These are phyloP conservation scores for Cupressus sempervirens DNA, from an alignment of 75 land plant genomes.

Conservation along the genomic window DNA sequence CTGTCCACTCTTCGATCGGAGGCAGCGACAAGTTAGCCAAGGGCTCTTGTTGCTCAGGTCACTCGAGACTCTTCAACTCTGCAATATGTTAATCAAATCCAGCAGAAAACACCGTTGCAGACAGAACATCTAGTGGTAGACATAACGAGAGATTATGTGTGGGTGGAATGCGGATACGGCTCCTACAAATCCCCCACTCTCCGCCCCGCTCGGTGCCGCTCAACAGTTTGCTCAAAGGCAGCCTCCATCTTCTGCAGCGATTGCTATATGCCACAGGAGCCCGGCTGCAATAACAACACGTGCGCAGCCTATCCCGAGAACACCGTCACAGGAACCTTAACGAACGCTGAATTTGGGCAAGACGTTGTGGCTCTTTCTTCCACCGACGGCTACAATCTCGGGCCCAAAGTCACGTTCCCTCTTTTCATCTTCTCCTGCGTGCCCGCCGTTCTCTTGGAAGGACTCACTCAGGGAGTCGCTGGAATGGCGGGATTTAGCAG, in stretches of 20 bases:
- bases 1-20: not conserved
- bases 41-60: conserved; percentile 17
- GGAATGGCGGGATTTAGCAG: conserved; percentile 21
- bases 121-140: conserved; percentile 20
- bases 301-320: conserved; percentile 17
- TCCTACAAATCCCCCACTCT: conserved; percentile 13
- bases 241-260: conserved; percentile 11
- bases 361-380: conserved; percentile 16
- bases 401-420: conserved; percentile 8
- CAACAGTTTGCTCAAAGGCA: conserved; percentile 11
- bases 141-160: conserved; percentile 18
- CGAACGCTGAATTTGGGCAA: conserved; percentile 1
- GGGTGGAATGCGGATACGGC: conserved; percentile 17
- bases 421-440: conserved; percentile 24
- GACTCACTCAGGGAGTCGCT: conserved; percentile 11
- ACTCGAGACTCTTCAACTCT: conserved; percentile 21
- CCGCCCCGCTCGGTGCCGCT: conserved; percentile 21
- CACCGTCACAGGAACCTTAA: not conserved
- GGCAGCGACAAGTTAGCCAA: not conserved
- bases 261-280: conserved; percentile 12
- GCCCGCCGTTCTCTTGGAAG: conserved; percentile 10
- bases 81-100: conserved; percentile 17
- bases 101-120: conserved; percentile 9
- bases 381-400: conserved; percentile 18
- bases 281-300: conserved; percentile 22